Base-by-base conservation (phyloP, 208 protist genomes). In the Acanthamoeba healyi region DNA sequence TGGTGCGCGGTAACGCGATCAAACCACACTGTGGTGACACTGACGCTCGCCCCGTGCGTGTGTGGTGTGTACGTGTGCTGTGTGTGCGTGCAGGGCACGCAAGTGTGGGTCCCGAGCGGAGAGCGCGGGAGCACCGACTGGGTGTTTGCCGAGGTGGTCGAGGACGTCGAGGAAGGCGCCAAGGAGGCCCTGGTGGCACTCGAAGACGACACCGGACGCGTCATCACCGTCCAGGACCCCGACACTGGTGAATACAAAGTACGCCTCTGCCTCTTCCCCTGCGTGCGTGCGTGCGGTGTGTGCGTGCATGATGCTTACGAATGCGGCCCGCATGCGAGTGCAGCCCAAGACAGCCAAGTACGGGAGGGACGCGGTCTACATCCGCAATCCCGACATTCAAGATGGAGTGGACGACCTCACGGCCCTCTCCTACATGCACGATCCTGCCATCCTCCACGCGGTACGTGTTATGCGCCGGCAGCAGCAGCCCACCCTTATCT, bases 391-490 rank as follows among this genome's bases (percentile, higher is more conserved):
- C 0, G 81, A 89, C 54, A 91, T 91, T 34, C 88, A 96, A 0
- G 96, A 97, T 19, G 94, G 94, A 77, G 91, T 95, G 7, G 96
- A 97, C 86, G 96, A 97, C 82, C 94, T 97, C 38, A 97, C 96
- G 32, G 63, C 46, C 17, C 94, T 97, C 86, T 94, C 51, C 86
- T 96, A 97, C 95, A 90, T 97, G 40, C 96, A 97, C 56, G 96
- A 97, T 67, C 93, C 96, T 44, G 96, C 96, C 54, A 95, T 97
- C n/a, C 70, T 97, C 17, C 94, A 97, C 91, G 84, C 84, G 74
- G 70, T 96, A 97, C 95, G 63, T 97, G n/a, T 96, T 96, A 38
- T 95, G 96, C 70, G 63, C 96, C 56, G 94, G 94, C 40, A 91
- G 92, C 86, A 34, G 97, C 95, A 77, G 95, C 4, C 26, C 17